These are phyloP conservation scores for Suhomyces ambrosiae DNA, from an alignment of 1,139 yeast genomes.

Conservation along the genomic window DNA sequence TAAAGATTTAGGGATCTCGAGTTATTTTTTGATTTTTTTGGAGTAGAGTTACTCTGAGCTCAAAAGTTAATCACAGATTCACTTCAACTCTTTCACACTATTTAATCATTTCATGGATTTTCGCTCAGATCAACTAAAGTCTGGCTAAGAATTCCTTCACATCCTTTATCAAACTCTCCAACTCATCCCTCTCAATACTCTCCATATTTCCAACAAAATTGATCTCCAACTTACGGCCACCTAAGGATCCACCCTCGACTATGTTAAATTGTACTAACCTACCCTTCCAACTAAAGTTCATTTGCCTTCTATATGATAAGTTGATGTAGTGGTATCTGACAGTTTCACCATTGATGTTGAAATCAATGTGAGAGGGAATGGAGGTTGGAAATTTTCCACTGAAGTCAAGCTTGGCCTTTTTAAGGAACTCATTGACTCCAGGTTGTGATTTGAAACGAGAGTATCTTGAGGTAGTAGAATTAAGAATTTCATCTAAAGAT, in stretches of 20 bases:
- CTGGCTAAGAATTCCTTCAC: slow-evolving; percentile 26
- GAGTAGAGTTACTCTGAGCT: no score
- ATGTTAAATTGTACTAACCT: slow-evolving; percentile 46
- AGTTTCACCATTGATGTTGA: slow-evolving; percentile 37
- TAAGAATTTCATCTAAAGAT: slow-evolving; percentile 22
- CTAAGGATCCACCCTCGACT: slow-evolving; percentile 59
- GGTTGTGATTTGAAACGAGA: slow-evolving; percentile 43
- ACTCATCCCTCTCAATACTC: slow-evolving; percentile 24
- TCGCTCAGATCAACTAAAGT: no score
- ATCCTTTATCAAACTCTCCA: slow-evolving; percentile 33
- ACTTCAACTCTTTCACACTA: no score
- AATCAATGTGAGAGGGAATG: slow-evolving; percentile 40
- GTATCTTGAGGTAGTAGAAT: slow-evolving; percentile 36
- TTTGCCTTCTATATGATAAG: slow-evolving; percentile 44
- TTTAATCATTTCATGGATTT: no score
- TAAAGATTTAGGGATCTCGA: no score
- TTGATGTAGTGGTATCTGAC: slow-evolving; percentile 48
- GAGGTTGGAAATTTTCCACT: slow-evolving; percentile 36
- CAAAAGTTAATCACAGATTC: no score
- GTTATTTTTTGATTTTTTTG: no score
- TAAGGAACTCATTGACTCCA: slow-evolving; percentile 46
- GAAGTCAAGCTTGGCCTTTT: slow-evolving; percentile 41
- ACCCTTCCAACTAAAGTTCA: slow-evolving; percentile 40
- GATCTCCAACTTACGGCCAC: slow-evolving; percentile 55
- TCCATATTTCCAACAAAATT: slow-evolving; percentile 43